Conservation (phyloP, 2,329 filamentous ascomycete species). For the Rosellinia necatrix region DNA sequence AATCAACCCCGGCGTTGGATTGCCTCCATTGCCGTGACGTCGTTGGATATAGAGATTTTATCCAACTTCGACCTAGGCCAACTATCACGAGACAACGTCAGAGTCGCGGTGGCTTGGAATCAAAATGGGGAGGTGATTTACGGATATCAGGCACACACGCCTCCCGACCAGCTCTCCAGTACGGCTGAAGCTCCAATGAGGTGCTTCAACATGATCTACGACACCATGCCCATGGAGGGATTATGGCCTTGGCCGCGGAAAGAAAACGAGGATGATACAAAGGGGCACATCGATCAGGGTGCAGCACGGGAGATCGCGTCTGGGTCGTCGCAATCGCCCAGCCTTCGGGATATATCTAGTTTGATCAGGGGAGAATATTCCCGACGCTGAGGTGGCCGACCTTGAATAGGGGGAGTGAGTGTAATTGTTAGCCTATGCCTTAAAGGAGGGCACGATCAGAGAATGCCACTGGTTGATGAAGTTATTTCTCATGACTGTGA, state of each 20-base stretch:
- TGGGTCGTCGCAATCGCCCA: too few relatives aligned
- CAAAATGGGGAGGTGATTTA: neutral
- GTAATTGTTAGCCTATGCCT: too few relatives aligned
- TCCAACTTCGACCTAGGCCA: neutral
- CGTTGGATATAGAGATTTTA: neutral
- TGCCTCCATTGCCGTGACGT: neutral
- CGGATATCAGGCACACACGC: neutral
- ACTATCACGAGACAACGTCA: neutral
- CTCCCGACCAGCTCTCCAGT: neutral
- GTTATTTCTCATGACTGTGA: too few relatives aligned
- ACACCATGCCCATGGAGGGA: conserved; percentile 15
- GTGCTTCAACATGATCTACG: conserved; percentile 16
- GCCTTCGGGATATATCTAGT: too few relatives aligned
- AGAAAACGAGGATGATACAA: neutral
- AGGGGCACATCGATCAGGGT: too few relatives aligned
- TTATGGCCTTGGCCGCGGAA: conserved; percentile 15
- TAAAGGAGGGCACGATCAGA: too few relatives aligned
- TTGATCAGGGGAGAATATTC: too few relatives aligned
- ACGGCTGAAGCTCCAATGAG: neutral
- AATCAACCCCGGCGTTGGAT: conserved; percentile 3
- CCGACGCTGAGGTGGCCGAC: too few relatives aligned
- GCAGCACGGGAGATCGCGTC: too few relatives aligned
- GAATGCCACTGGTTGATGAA: too few relatives aligned
- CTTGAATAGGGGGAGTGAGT: too few relatives aligned
- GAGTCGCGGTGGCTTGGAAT: neutral